Base-by-base conservation (phyloP, 768 basidiomycete species). In the Pisolithus tinctorius region DNA sequence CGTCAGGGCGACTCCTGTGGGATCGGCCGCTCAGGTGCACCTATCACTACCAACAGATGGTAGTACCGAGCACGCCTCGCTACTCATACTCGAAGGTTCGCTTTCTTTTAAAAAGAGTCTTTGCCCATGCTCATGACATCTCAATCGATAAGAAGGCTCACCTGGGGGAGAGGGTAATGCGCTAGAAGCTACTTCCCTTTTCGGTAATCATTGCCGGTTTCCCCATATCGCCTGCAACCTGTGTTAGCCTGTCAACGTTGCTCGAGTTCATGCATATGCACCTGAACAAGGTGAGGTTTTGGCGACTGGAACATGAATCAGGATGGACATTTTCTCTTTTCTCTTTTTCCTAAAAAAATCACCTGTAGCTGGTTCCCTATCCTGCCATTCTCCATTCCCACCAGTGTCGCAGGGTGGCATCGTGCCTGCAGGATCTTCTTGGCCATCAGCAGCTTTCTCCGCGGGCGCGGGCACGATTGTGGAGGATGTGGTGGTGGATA, bases 1-100 rank as follows among this genome's bases (percentile, higher is more conserved):
- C 73, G 74, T 75, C 74, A 75, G 60, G 73, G 71, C 53, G 43
- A 13, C 23, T 36, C 31, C 23, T 20, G 29, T 36, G 30, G 30
- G 10, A 9, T 31, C 6, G 31, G 30, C n/a, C 36, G 31, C 31
- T 47, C 45, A 1, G 11, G 45, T 6, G 34, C 8, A 13, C 30
- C 20, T n/a, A 20, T 20, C 30, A 26, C 36, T 31, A 36, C 45
- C 20, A 5, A 17, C 17, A 14, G 17, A 34, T 23, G 30, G 30
- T 4, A 14, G 6, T 6, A 17, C 36, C 45, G 45, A 23, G 4
- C 26, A 45, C 6, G 20, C 55, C 58, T 56, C 51, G 42, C 45
- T 59, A 34, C 49, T 50, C 49, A 53, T 60, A 37, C 55, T 43
- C 8, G 49, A 36, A 25, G 9, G 23, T 16, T 29, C 29, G 29